Percentiles rank a stretch among this genome's conserved stretches.
These are phyloP conservation scores for Erysimum pusillum DNA, from an alignment of 441 rosid genomes.

Conservation along the genomic window DNA sequence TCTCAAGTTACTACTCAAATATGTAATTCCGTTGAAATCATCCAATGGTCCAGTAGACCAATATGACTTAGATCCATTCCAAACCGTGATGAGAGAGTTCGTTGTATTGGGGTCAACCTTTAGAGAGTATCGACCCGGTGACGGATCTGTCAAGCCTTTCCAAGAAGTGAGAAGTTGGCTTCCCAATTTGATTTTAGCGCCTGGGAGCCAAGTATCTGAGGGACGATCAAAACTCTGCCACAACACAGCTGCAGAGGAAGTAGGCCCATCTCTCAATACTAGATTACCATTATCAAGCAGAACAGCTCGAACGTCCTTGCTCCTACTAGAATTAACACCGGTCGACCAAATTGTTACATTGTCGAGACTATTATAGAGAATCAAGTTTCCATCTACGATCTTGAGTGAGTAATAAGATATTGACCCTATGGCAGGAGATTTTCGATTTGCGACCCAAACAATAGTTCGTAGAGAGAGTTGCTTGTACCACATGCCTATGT, in stretches of 20 bases:
- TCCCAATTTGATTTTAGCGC: background rate
- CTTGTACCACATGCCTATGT: conserved; percentile 35
- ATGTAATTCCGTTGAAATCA: too few species aligned
- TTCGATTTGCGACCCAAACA: conserved; percentile 31
- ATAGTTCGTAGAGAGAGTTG: background rate
- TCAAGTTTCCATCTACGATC: conserved; percentile 7
- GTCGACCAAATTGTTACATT: conserved; percentile 13
- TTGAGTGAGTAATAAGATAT: too few species aligned
- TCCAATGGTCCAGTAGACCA: conserved; percentile 30
- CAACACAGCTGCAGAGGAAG: conserved; percentile 8
- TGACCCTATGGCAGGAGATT: background rate
- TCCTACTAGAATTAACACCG: background rate
- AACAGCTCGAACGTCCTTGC: background rate
- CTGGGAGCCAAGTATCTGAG: conserved; percentile 38
- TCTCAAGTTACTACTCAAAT: too few species aligned
- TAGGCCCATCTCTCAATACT: conserved; percentile 7
- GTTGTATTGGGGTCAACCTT: background rate
- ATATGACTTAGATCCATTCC: conserved; percentile 27
- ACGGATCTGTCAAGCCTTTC: conserved; percentile 1
- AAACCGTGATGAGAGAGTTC: background rate
- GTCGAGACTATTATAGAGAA: too few species aligned
- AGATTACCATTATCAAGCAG: conserved; percentile 32
- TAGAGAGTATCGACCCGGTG: conserved; percentile 24
- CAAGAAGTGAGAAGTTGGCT: conserved; percentile 20
- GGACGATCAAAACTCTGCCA: conserved; percentile 39